phyloP scores from a whole-genome alignment of 2,329 filamentous ascomycete genomes.

The Paraphaeosphaeria minitans region DNA sequence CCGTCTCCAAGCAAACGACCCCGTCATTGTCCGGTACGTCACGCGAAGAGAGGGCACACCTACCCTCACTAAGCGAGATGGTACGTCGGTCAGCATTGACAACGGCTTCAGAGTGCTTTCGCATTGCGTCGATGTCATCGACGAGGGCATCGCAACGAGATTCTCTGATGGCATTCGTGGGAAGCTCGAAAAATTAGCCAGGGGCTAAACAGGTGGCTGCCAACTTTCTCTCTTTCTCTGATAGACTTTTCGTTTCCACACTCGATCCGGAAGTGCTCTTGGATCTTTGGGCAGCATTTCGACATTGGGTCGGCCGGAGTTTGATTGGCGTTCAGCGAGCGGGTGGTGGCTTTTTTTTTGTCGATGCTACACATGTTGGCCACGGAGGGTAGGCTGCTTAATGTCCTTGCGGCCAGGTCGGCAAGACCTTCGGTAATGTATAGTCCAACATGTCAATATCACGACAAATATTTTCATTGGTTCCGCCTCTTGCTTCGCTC shows the following conservation, averaged over 20 bases:
- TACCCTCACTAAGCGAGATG: constrained; percentile 57
- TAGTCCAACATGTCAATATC: constrained; percentile 27
- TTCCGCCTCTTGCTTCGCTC: constrained; percentile 1
- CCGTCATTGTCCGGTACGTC: constrained; percentile 57
- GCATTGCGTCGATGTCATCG: constrained; percentile 59
- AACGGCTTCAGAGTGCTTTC: constrained; percentile 56
- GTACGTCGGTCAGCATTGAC: constrained; percentile 54
- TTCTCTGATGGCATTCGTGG: constrained; percentile 61
- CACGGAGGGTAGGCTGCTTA: background rate
- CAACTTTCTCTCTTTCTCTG: constrained; percentile 20
- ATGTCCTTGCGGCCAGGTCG: background rate
- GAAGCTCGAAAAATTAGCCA: constrained; percentile 57
- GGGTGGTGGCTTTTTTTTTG: background rate
- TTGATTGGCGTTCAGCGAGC: constrained; percentile 4
- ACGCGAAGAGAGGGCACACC: constrained; percentile 60
- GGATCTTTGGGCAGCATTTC: constrained; percentile 16
- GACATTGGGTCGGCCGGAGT: background rate
- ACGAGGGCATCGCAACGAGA: constrained; percentile 57
- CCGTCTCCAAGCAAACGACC: constrained; percentile 56
- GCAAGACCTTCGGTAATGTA: constrained; percentile 32
- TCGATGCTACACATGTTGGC: background rate
- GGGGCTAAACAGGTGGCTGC: constrained; percentile 22
- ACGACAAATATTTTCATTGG: background rate
- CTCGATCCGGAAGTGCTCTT: constrained; percentile 22
- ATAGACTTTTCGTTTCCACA: constrained; percentile 21